These are phyloP conservation scores for Proliferodiscus dingleyae DNA, from an alignment of 2,329 filamentous ascomycete species.

Conservation along the genomic window DNA sequence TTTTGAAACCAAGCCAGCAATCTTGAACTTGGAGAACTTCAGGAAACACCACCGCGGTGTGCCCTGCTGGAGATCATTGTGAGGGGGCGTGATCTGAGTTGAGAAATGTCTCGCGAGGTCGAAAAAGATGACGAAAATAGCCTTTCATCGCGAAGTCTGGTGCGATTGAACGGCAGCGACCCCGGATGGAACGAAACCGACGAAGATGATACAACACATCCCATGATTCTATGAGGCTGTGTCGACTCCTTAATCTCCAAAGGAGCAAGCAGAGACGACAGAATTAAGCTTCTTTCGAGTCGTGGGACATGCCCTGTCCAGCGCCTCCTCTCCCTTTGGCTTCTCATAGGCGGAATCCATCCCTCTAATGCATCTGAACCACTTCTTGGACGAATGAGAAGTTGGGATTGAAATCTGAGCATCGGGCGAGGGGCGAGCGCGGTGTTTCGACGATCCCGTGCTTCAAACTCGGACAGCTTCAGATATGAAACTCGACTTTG, in stretches of 20 bases:
- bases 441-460: slow-evolving; percentile 5
- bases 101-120: neutral
- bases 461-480: slow-evolving; percentile 17
- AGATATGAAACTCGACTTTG: slow-evolving; percentile 14
- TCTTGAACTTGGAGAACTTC: neutral
- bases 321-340: neutral
- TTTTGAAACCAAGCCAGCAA: slow-evolving; percentile 1
- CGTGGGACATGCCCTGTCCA: slow-evolving; percentile 2
- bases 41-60: slow-evolving; percentile 1
- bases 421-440: neutral
- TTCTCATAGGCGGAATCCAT: neutral
- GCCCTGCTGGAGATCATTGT: neutral
- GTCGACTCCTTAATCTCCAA: slow-evolving; percentile 10
- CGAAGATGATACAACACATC: slow-evolving; percentile 1
- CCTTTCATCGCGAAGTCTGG: neutral
- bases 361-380: slow-evolving; percentile 3
- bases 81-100: neutral
- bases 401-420: neutral
- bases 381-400: slow-evolving; percentile 13
- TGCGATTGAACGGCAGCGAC: neutral
- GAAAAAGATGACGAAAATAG: slow-evolving; percentile 4
- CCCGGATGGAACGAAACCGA: slow-evolving; percentile 4
- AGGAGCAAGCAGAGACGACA: slow-evolving; percentile 5
- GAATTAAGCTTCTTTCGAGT: slow-evolving; percentile 1
- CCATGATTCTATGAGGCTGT: slow-evolving; percentile 9